phyloP scores from a whole-genome alignment of 1,284 basidiomycete genomes.

The Inonotus obliquus region DNA sequence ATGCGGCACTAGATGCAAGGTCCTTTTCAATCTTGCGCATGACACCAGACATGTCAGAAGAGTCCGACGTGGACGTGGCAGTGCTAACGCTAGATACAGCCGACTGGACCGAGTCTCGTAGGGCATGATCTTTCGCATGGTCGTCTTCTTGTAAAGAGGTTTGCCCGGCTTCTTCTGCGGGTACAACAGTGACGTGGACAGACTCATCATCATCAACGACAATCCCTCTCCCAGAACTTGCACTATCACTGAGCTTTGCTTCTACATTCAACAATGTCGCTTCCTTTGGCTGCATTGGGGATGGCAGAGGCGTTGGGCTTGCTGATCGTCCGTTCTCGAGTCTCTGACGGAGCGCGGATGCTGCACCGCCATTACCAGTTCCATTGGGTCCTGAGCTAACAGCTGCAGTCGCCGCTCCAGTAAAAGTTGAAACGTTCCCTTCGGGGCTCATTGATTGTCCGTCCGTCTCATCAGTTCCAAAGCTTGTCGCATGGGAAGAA shows the following conservation, averaged over 20 bases:
- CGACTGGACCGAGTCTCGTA: conserved; percentile 11
- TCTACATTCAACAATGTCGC: not conserved
- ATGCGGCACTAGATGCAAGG: not conserved
- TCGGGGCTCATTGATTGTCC: conserved; percentile 3
- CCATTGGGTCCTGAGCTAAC: too few relatives aligned
- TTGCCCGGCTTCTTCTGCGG: conserved; percentile 1
- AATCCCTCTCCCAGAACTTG: conserved; percentile 12
- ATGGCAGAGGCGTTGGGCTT: not conserved
- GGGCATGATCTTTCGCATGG: not conserved
- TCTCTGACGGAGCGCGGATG: conserved; percentile 15
- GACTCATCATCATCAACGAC: conserved; percentile 17
- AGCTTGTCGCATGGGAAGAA: conserved; percentile 11
- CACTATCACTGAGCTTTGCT: not conserved
- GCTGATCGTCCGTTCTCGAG: conserved; percentile 8
- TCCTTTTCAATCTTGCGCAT: conserved; percentile 15
- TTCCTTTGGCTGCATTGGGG: not conserved
- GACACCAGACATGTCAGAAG: conserved; percentile 8
- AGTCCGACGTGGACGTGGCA: conserved; percentile 3
- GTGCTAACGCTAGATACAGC: not conserved
- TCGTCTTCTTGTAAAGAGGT: not conserved
- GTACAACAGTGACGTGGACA: conserved; percentile 8
- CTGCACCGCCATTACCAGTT: conserved; percentile 5
- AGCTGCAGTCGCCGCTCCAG: not conserved
- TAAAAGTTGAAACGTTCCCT: not conserved
- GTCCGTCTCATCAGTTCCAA: not conserved